Evolutionary conservation across 371 early-diverging fungal genomes (phyloP).

Genomic region (Capniomyces stellatus): DNA sequence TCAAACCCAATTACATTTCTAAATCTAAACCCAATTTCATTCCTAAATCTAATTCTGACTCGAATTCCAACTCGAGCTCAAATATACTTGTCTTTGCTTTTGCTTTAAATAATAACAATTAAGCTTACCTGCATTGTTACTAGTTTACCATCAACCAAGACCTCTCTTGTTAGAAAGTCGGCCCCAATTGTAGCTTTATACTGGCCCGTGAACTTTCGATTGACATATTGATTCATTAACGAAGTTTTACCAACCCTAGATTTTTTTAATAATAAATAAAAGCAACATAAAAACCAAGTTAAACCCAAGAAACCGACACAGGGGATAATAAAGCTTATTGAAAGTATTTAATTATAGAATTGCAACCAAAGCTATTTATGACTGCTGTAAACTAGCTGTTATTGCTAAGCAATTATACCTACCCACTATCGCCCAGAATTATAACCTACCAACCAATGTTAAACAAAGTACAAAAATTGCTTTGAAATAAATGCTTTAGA

Average conservation of each 20-base stretch:
- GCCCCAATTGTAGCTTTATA: slow-evolving; percentile 99
- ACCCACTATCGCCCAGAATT: neutral
- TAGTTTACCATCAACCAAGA: slow-evolving; percentile 65
- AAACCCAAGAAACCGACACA: neutral
- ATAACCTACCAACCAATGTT: neutral
- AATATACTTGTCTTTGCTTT: too few species aligned
- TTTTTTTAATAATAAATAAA: neutral
- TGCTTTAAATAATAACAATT: too few species aligned
- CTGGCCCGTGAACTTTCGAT: slow-evolving; percentile 92
- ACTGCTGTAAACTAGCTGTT: neutral
- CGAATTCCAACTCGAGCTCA: too few species aligned
- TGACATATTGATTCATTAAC: slow-evolving; percentile 97
- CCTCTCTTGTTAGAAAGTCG: slow-evolving; percentile 97
- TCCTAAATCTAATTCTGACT: too few species aligned
- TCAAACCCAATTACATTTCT: too few species aligned
- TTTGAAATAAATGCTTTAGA: too few species aligned
- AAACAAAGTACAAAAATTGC: neutral
- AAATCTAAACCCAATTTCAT: too few species aligned
- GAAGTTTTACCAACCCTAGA: slow-evolving; percentile 87
- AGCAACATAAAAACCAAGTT: neutral
- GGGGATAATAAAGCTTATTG: neutral
- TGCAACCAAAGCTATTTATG: neutral
- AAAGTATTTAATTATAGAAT: neutral
- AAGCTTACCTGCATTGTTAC: slow-evolving; percentile 76
- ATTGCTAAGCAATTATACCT: neutral